A percentile compares a stretch with the other conserved stretches of the same genome.
These are phyloP conservation scores for Lenwebbia sp. DNA, from an alignment of 345 rosid species.

Conservation along the genomic window DNA sequence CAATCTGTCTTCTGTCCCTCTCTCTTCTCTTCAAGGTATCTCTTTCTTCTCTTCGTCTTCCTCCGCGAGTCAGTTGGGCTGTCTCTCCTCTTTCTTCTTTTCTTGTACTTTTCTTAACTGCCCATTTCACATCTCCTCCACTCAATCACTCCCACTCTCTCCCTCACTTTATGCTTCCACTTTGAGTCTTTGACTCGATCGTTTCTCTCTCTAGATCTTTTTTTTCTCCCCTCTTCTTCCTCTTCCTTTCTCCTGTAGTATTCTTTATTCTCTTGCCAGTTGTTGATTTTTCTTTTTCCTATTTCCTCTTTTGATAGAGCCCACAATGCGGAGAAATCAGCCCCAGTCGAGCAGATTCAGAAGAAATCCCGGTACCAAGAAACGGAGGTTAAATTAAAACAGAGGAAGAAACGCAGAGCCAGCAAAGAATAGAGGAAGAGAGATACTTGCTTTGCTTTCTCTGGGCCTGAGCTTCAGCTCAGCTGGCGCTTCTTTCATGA, in stretches of 20 bases:
- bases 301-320: not conserved
- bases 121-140: not conserved
- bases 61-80: not conserved
- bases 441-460: not conserved
- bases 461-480: not conserved
- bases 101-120: not conserved
- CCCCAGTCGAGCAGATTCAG: not conserved
- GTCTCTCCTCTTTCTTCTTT: not conserved
- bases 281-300: not conserved
- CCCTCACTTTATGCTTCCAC: not conserved
- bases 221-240: not conserved
- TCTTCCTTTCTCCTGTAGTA: not conserved
- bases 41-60: not conserved
- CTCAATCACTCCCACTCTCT: not conserved
- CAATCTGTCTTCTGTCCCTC: constrained; percentile 1
- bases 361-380: not conserved
- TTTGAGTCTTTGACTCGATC: not conserved
- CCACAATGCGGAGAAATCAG: not conserved
- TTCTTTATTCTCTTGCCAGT: not conserved
- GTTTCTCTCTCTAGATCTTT: not conserved
- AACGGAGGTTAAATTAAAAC: not conserved
- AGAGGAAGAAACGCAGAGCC: not conserved
- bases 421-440: not conserved
- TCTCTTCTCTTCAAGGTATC: constrained; percentile 1
- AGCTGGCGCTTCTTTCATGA: not conserved